A percentile compares a stretch with the other conserved stretches of the same genome.
These are phyloP conservation scores for Solanum sitiens DNA, from an alignment of 257 asterid species.

Conservation along the genomic window DNA sequence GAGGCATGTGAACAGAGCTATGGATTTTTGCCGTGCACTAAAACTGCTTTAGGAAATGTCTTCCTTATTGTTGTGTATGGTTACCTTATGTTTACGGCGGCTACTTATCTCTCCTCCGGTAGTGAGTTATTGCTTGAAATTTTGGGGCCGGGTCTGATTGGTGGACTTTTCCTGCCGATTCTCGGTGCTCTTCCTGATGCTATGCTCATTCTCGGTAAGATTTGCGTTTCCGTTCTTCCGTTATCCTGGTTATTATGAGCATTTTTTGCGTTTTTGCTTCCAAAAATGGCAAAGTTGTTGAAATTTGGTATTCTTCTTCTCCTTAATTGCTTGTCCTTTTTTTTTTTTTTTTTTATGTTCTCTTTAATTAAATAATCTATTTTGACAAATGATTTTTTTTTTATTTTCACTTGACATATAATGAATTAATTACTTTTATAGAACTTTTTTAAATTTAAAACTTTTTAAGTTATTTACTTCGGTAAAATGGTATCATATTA, in stretches of 20 bases:
- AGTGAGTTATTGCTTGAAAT: conserved; percentile 86
- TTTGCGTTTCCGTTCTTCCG: background rate
- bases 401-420: no score
- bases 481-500: no score
- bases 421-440: no score
- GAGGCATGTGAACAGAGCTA: conserved; percentile 75
- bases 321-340: no score
- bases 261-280: background rate
- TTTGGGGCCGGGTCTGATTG: conserved; percentile 81
- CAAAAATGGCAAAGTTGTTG: background rate
- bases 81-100: conserved; percentile 70
- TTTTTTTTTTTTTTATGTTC: rapidly evolving
- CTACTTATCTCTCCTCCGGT: conserved; percentile 64
- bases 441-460: no score
- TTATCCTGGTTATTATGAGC: background rate
- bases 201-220: conserved; percentile 70
- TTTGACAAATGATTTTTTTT: no score
- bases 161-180: conserved; percentile 77
- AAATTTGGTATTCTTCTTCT: background rate
- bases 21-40: conserved; percentile 84
- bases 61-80: conserved; percentile 73
- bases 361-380: no score
- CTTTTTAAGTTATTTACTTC: no score
- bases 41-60: conserved; percentile 52
- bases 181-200: conserved; percentile 99